Evolutionary conservation across 2,329 filamentous ascomycete species (phyloP).

Genomic region (Microthyrium microscopicum): DNA sequence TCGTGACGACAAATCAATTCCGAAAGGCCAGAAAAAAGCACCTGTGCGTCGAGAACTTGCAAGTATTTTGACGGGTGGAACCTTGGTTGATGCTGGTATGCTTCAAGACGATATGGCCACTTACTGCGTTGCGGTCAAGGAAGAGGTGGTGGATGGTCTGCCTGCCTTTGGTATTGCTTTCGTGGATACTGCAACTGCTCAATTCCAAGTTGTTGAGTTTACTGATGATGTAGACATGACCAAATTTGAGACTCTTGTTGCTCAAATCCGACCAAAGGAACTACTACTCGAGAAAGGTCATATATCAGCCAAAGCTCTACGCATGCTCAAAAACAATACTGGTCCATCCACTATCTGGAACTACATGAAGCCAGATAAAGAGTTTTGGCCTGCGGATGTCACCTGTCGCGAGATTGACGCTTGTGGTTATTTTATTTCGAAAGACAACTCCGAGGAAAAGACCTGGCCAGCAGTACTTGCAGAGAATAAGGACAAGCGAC

Average conservation of each 20-base stretch:
- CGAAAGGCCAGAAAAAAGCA: constrained; percentile 73
- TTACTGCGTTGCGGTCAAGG: constrained; percentile 88
- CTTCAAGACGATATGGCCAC: constrained; percentile 95
- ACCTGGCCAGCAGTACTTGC: constrained; percentile 65
- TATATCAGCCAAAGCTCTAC: constrained; percentile 72
- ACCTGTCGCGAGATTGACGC: constrained; percentile 67
- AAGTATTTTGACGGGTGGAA: constrained; percentile 81
- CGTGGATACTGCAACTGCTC: constrained; percentile 86
- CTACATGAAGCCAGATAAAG: constrained; percentile 64
- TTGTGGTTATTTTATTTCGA: constrained; percentile 58
- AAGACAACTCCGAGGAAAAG: constrained; percentile 36
- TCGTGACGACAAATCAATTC: constrained; percentile 42
- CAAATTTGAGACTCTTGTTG: constrained; percentile 92
- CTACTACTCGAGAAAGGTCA: constrained; percentile 67
- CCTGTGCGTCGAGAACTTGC: constrained; percentile 83
- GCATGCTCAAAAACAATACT: constrained; percentile 93
- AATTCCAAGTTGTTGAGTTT: constrained; percentile 88
- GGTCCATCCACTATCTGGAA: constrained; percentile 91
- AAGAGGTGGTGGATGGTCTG: constrained; percentile 46
- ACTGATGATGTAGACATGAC: constrained; percentile 84
- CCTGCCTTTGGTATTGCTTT: constrained; percentile 86
- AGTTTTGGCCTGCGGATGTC: constrained; percentile 81
- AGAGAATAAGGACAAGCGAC: constrained; percentile 58
- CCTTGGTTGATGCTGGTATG: constrained; percentile 90
- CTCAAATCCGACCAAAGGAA: constrained; percentile 79